These are phyloP conservation scores for Cephaloascus albidus DNA, from an alignment of 805 yeast genomes.

Conservation along the genomic window DNA sequence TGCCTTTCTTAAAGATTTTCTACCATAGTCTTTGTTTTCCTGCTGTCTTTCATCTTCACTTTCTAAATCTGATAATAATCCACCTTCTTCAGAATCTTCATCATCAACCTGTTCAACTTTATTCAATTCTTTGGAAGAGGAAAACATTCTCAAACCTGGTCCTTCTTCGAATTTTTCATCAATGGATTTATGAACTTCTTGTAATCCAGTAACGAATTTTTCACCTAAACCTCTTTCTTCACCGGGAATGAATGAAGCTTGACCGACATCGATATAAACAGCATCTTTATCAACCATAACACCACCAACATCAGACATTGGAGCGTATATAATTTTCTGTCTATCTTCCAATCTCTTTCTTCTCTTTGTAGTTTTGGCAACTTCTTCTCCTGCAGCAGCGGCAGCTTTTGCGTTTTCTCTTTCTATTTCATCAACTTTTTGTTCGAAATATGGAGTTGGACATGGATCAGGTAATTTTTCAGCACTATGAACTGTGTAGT, in stretches of 20 bases:
- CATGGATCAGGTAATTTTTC: constrained; percentile 98
- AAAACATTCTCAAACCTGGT: constrained; percentile 70
- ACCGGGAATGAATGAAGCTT: constrained; percentile 49
- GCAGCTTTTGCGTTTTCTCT: constrained; percentile 63
- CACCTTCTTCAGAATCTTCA: constrained; percentile 28
- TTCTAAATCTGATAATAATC: constrained; percentile 18
- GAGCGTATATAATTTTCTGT: constrained; percentile 92
- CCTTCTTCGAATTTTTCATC: constrained; percentile 49
- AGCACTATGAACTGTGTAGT: constrained; percentile 60
- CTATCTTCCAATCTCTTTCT: constrained; percentile 90
- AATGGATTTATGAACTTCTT: constrained; percentile 53
- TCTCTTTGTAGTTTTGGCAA: constrained; percentile 49
- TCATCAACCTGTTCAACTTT: constrained; percentile 21
- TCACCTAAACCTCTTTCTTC: constrained; percentile 80
- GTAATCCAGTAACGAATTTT: constrained; percentile 72
- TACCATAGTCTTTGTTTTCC: constrained; percentile 42
- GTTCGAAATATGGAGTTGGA: constrained; percentile 92
- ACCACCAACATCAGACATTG: constrained; percentile 99
- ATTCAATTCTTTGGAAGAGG: constrained; percentile 44
- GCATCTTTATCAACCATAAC: constrained; percentile 96
- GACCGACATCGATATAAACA: constrained; percentile 82
- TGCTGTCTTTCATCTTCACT: constrained; percentile 23
- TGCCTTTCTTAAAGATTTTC: constrained; percentile 55
- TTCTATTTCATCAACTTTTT: constrained; percentile 72
- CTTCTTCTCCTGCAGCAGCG: constrained; percentile 47